Conservation (phyloP, 148 eudicot genomes). For the Chenopodium suecicum region DNA sequence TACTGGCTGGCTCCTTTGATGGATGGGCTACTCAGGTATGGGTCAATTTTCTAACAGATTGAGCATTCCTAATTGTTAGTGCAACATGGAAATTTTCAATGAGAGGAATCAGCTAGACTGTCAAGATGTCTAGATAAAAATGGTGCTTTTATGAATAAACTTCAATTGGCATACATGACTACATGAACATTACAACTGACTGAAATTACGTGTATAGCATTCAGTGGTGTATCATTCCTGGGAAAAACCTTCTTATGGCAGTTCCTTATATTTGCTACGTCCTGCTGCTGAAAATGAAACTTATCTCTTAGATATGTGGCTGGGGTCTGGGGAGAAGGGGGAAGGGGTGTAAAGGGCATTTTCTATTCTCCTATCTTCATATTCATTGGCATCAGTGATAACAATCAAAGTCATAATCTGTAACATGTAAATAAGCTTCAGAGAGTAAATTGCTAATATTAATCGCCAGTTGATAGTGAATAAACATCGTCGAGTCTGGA, state of each 20-base stretch:
- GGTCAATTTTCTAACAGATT: neutral
- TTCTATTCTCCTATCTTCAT: neutral
- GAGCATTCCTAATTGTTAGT: neutral
- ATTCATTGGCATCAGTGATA: neutral
- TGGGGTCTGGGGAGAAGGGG: neutral
- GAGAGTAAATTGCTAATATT: neutral
- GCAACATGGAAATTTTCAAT: no score
- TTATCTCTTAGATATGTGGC: neutral
- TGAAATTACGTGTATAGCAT: neutral
- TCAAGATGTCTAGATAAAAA: neutral
- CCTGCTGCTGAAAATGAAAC: neutral
- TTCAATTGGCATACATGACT: neutral
- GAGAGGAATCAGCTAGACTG: neutral
- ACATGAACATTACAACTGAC: neutral
- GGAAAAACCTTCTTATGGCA: neutral
- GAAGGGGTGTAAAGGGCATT: neutral
- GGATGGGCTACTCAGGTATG: constrained; percentile 91
- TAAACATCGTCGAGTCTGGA: no score
- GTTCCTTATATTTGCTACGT: neutral
- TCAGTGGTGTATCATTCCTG: neutral
- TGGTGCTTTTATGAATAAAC: neutral
- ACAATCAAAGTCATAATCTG: neutral
- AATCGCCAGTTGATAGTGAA: neutral
- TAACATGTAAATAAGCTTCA: no score
- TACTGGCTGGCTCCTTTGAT: constrained; percentile 83